Evolutionary conservation across 352 stramenopile species (phyloP), one percentile per base, ranked within the genome.

Genomic region (Phytopythium chamaehyphon): DNA sequence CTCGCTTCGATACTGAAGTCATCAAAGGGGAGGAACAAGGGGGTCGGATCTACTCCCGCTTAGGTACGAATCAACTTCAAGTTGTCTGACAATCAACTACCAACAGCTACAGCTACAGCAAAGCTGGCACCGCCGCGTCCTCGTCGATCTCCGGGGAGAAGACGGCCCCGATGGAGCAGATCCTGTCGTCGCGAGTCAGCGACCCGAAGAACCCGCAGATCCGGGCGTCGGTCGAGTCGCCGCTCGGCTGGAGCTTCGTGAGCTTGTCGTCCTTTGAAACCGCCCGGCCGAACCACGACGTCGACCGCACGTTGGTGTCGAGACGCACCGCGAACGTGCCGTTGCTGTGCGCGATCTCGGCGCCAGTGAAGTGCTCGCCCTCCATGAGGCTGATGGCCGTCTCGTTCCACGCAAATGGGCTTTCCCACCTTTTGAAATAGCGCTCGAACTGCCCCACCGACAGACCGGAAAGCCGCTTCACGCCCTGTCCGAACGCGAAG

Each of bases 31-130:
- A 33, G 28, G 28, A 33, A 33, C 28, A 33, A 33, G 28, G 28
- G 28, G 28, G 28, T 33, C 5, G 28, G 28, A 33, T 33, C 28
- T 33, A 33, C 44, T 59, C 18, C 37, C 47, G 12, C 1, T 37
- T 57, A 74, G 69, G 52, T 74, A 59, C 55, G 48, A 58, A 33
- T 46, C 10, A 23, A 42, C 42, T 57, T 57, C 42, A 57, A 62
- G 48, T 51, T 39, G 37, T 22, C 16, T 26, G 33, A 16, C 33
- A 21, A 19, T 21, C 12, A 23, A 47, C 40, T 47, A 18, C 18
- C 40, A 12, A 38, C 40, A 39, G 2, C 43, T 24, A 39, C 3
- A 6, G 14, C 16, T 26, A 55, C 37, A 23, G 6, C 23, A 6
- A 54, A 3, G 18, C 36, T 10, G 40, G 22, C 23, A 6, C 8